phyloP scores from a whole-genome alignment of 2,329 filamentous ascomycete species.

The Dothiorella sarmentorum region DNA sequence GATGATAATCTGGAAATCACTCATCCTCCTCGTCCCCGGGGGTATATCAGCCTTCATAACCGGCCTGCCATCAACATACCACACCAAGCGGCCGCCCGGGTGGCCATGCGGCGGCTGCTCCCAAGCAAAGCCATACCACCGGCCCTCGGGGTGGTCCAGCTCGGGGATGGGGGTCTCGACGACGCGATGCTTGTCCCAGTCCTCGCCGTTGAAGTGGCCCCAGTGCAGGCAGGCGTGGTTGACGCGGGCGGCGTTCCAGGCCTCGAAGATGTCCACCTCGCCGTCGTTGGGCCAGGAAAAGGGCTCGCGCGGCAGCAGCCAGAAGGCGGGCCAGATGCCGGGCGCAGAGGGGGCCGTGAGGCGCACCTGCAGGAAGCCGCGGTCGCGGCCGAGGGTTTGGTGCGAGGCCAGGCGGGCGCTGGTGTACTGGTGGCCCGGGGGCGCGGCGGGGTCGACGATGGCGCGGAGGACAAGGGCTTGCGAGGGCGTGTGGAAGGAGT shows the following conservation, averaged over 20 bases:
- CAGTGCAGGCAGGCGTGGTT: slow-evolving; percentile 60
- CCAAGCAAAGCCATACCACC: slow-evolving; percentile 58
- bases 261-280: slow-evolving; percentile 60
- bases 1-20: slow-evolving; percentile 55
- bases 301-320: slow-evolving; percentile 57
- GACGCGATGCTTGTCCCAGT: slow-evolving; percentile 57
- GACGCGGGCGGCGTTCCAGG: slow-evolving; percentile 56
- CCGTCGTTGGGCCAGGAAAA: slow-evolving; percentile 59
- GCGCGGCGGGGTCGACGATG: slow-evolving; percentile 36
- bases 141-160: slow-evolving; percentile 45
- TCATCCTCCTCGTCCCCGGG: slow-evolving; percentile 51
- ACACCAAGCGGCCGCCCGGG: slow-evolving; percentile 49
- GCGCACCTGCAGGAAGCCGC: slow-evolving; percentile 52
- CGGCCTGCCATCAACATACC: slow-evolving; percentile 57
- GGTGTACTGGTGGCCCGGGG: slow-evolving; percentile 47
- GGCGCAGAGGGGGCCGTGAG: slow-evolving; percentile 52
- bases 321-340: slow-evolving; percentile 62
- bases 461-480: slow-evolving; percentile 53
- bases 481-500: slow-evolving; percentile 55
- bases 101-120: slow-evolving; percentile 44
- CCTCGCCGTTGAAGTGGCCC: slow-evolving; percentile 54
- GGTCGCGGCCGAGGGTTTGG: slow-evolving; percentile 49
- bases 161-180: slow-evolving; percentile 47
- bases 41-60: slow-evolving; percentile 58
- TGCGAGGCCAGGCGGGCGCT: slow-evolving; percentile 55